Percentiles rank a stretch among this genome's conserved stretches.
phyloP scores from a whole-genome alignment of 371 early-diverging fungal species.

The Mucor racemosus region DNA sequence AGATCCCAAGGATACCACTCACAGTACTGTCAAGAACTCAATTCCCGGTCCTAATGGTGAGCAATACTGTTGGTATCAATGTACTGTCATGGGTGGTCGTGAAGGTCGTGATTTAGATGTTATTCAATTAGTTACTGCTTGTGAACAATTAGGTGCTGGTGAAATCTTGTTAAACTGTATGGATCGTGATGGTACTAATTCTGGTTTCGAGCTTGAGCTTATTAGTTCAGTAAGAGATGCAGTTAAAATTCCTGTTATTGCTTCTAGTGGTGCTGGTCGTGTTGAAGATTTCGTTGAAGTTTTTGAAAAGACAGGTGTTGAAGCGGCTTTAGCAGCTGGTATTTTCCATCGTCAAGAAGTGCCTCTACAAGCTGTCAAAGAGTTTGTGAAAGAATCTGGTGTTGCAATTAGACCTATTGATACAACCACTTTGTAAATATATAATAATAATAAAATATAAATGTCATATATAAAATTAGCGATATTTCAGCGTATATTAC shows the following conservation, averaged over 20 bases:
- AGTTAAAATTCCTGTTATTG: slow-evolving; percentile 94
- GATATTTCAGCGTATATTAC: too few relatives aligned
- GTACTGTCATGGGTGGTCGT: slow-evolving; percentile 96
- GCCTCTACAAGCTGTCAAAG: slow-evolving; percentile 85
- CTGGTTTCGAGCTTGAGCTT: slow-evolving; percentile 91
- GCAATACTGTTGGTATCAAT: slow-evolving; percentile 96
- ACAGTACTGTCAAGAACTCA: slow-evolving; percentile 74
- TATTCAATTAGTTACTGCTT: slow-evolving; percentile 84
- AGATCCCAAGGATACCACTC: slow-evolving; percentile 75
- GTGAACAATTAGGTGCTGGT: slow-evolving; percentile 92
- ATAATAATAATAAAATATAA: background rate
- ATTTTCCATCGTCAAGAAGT: slow-evolving; percentile 97
- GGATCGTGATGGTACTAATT: slow-evolving; percentile 97
- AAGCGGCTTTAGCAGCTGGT: slow-evolving; percentile 97
- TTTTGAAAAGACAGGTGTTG: slow-evolving; percentile 82
- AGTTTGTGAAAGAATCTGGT: slow-evolving; percentile 54
- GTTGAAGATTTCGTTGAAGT: slow-evolving; percentile 88
- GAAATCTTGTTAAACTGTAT: slow-evolving; percentile 96
- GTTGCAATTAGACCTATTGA: slow-evolving; percentile 51
- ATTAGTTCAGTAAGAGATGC: slow-evolving; percentile 75
- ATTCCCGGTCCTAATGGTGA: slow-evolving; percentile 91
- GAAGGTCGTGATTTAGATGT: slow-evolving; percentile 96
- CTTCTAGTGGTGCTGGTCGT: slow-evolving; percentile 92
- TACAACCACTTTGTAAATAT: slow-evolving; percentile 26
- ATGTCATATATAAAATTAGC: too few relatives aligned